These are phyloP conservation scores for Trametes maxima DNA, from an alignment of 768 basidiomycete species.

Conservation along the genomic window DNA sequence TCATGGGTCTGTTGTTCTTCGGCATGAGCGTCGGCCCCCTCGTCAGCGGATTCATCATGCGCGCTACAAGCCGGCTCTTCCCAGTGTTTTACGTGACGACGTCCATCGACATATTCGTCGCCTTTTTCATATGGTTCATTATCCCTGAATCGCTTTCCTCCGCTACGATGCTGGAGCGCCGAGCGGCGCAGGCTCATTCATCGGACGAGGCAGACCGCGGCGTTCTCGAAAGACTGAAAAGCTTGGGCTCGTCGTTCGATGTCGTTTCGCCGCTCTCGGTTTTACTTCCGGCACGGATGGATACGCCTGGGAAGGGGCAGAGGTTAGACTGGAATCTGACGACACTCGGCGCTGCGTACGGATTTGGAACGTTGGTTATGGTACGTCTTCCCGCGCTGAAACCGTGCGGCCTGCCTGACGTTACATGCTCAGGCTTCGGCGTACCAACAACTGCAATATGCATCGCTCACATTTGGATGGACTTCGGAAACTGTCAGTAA, in stretches of 20 bases:
- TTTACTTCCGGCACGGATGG: conserved; percentile 48
- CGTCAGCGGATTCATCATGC: conserved; percentile 67
- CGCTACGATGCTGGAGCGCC: conserved; percentile 46
- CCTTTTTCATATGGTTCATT: conserved; percentile 53
- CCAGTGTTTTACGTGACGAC: conserved; percentile 76
- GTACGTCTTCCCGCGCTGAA: conserved; percentile 38
- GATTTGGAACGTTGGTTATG: conserved; percentile 45
- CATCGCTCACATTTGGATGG: conserved; percentile 64
- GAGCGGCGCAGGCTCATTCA: background rate
- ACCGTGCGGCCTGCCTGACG: background rate
- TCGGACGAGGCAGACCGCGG: background rate
- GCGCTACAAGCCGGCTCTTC: conserved; percentile 51
- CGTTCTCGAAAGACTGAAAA: conserved; percentile 39
- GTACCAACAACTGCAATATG: conserved; percentile 65
- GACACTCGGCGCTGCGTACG: conserved; percentile 56
- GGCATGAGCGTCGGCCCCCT: conserved; percentile 81
- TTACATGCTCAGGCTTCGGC: conserved; percentile 48
- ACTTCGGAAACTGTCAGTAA: conserved; percentile 57
- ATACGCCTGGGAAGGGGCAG: conserved; percentile 41
- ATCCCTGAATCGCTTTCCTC: conserved; percentile 78
- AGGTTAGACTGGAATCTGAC: conserved; percentile 68
- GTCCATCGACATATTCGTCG: conserved; percentile 50
- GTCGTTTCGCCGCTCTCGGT: conserved; percentile 76
- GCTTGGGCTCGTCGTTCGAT: conserved; percentile 42
- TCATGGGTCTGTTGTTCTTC: conserved; percentile 65